Evolutionary conservation across 2,329 filamentous ascomycete species (phyloP), one percentile per base, ranked within the genome.

Genomic region (Tolypocladium amazonense): DNA sequence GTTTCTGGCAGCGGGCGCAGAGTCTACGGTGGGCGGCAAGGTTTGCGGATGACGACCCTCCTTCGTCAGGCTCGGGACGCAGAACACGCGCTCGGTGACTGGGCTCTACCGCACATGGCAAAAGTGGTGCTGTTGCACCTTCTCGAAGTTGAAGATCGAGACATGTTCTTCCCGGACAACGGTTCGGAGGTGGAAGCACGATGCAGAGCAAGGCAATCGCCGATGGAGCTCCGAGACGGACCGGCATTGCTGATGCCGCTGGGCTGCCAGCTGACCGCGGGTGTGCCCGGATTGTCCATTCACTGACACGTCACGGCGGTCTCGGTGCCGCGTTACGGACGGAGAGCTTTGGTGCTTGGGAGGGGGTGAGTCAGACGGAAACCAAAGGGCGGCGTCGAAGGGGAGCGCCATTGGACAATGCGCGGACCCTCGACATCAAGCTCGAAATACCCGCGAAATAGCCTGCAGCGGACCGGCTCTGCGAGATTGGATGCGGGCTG

Each of bases 31-130:
- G 61, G 55, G 35, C 43, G 62, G 57, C 59, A 64, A 63, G 45
- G 58, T 63, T 62, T 60, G 52, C 56, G 54, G 45, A 68, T 69
- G 68, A 67, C 65, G 65, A 57, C 37, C 63, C 50, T 52, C 58
- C 61, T 62, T 63, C 61, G 62, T 65, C 62, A 61, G 58, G 59
- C 56, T 9, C 14, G 37, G 14, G 54, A 27, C 33, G 35, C 63
- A 62, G 62, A 58, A 57, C 60, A 56, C 57, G 58, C 62, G 20
- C 27, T 12, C 33, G 15, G 27, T 53, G 50, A 30, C 18, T 35
- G 20, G 50, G 27, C 30, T 33, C 50, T 53, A 9, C 18, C 18
- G 50, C 50, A 53, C 50, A 53, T 53, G 50, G 50, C 30, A 53
- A 53, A 35, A n/a, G 50, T n/a, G 30, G 30, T 23, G 27, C 50